Percentiles rank a stretch among this genome's conserved stretches.
phyloP scores from a whole-genome alignment of 495 filamentous ascomycete species.

The Parachaetomium inaequale region DNA sequence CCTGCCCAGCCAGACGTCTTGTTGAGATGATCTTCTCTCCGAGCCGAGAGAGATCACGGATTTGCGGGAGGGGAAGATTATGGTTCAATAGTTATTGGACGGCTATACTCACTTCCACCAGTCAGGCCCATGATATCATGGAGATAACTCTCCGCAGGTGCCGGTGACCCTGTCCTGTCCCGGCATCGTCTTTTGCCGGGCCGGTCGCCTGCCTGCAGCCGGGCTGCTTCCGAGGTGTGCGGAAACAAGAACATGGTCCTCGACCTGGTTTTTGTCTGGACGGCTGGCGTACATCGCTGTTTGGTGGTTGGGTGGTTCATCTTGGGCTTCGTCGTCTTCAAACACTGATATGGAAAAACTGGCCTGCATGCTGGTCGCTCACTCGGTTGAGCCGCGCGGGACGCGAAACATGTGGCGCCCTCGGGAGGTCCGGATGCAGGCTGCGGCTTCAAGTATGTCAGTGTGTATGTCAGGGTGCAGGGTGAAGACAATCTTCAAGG shows the following conservation, averaged over 20 bases:
- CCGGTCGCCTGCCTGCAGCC: neutral
- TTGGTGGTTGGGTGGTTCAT: neutral
- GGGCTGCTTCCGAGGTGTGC: neutral
- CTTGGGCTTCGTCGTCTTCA: neutral
- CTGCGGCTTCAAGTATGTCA: too few species aligned
- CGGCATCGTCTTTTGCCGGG: neutral
- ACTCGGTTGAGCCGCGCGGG: neutral
- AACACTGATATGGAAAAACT: neutral
- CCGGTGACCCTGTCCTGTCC: neutral
- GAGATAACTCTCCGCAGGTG: too few species aligned
- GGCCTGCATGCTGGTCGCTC: neutral
- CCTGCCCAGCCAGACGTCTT: neutral
- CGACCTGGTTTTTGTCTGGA: neutral
- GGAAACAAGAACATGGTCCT: neutral
- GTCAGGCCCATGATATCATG: neutral
- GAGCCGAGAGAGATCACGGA: constrained; percentile 3
- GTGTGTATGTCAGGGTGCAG: too few species aligned
- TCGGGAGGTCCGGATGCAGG: neutral
- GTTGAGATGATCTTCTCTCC: constrained; percentile 20
- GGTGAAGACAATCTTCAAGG: too few species aligned
- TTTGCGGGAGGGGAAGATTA: neutral
- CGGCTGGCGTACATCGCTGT: neutral
- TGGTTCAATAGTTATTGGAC: too few species aligned
- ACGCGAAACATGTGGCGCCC: neutral
- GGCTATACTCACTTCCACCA: neutral